These are phyloP conservation scores for Arthrobotrys pseudoclavata DNA, from an alignment of 2,329 filamentous ascomycete genomes.

Conservation along the genomic window DNA sequence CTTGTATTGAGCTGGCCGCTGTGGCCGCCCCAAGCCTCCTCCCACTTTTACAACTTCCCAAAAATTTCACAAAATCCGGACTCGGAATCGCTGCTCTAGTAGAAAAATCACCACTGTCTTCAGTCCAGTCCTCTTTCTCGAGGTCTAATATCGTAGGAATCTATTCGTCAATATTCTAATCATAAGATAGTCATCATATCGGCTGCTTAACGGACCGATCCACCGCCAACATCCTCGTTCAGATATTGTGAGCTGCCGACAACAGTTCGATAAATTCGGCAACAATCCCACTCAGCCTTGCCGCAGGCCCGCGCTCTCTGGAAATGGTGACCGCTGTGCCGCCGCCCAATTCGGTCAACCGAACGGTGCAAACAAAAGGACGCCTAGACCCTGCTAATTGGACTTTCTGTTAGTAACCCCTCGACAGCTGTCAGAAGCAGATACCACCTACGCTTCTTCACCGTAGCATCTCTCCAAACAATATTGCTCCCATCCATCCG, in stretches of 20 bases:
- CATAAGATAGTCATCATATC: conserved; percentile 1
- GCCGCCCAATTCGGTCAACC: conserved; percentile 19
- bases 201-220: neutral
- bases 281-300: conserved; percentile 31
- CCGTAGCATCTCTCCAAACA: conserved; percentile 40
- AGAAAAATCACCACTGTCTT: conserved; percentile 8
- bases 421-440: neutral
- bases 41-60: conserved; percentile 27
- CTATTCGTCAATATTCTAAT: conserved; percentile 4
- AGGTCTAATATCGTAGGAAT: conserved; percentile 13
- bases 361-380: conserved; percentile 32
- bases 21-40: conserved; percentile 47
- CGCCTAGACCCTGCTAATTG: conserved; percentile 8
- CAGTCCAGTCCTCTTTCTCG: neutral
- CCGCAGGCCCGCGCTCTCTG: conserved; percentile 21
- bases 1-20: conserved; percentile 53
- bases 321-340: conserved; percentile 30
- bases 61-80: conserved; percentile 11
- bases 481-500: conserved; percentile 31
- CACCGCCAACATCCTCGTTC: neutral
- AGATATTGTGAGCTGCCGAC: conserved; percentile 23
- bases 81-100: conserved; percentile 7
- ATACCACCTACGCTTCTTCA: conserved; percentile 10
- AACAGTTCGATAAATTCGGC: conserved; percentile 34
- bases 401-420: conserved; percentile 12